Percentiles rank a stretch among this genome's conserved stretches.
These are phyloP conservation scores for Persicaria tinctoria DNA, from an alignment of 148 eudicot species.

Conservation along the genomic window DNA sequence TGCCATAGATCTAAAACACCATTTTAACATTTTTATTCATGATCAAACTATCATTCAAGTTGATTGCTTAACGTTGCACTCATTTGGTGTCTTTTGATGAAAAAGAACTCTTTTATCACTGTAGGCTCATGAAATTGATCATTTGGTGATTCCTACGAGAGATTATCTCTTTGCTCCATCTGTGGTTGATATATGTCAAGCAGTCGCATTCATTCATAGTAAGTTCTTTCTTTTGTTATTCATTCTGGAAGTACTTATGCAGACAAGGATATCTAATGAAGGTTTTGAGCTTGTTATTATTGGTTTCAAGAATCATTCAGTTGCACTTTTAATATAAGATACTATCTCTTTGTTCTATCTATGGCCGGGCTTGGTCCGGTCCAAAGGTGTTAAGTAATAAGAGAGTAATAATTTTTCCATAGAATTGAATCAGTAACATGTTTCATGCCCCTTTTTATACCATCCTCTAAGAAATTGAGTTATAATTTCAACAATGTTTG, in stretches of 20 bases:
- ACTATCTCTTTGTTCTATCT: no score
- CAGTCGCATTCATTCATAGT: constrained; percentile 86
- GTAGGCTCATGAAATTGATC: constrained; percentile 77
- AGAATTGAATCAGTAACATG: background rate
- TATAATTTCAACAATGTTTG: background rate
- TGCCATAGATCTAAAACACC: background rate
- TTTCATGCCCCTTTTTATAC: background rate
- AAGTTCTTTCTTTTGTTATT: constrained; percentile 17
- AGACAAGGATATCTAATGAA: background rate
- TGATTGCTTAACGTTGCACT: constrained; percentile 6
- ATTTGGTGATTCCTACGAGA: constrained; percentile 90
- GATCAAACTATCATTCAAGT: background rate
- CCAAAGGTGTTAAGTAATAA: background rate
- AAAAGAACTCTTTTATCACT: background rate
- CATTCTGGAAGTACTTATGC: background rate
- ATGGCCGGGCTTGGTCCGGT: background rate
- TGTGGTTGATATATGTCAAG: constrained; percentile 51
- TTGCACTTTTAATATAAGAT: background rate
- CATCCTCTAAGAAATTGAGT: background rate
- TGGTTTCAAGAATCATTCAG: background rate
- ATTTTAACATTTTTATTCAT: background rate
- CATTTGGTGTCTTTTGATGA: background rate
- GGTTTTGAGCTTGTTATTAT: background rate
- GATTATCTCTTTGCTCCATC: constrained; percentile 93
- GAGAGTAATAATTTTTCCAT: background rate